Evolutionary conservation across 2,329 filamentous ascomycete genomes (phyloP), one percentile per base, ranked within the genome.

Genomic region (Tolypocladium nubicola): DNA sequence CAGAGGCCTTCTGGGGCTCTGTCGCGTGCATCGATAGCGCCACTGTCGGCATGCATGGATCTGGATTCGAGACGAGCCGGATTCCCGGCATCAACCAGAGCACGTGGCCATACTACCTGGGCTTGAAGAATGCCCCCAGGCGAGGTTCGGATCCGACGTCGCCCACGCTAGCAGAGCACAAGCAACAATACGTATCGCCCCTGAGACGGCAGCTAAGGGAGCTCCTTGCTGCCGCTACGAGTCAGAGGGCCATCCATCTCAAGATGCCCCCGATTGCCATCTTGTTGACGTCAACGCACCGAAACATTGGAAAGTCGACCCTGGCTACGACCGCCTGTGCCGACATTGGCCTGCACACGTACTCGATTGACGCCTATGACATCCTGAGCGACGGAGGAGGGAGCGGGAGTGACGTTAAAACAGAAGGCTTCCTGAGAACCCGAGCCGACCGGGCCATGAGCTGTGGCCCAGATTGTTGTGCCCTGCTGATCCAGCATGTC

Each of bases 301-400:
- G 94, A 50, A 89, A 90, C 60, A 96, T 97, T 63, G 94, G 94
- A 54, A 99, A 99, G 70, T 80, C 89, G n/a, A 88, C 86, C 3
- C 75, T 91, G 26, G 90, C 90, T 0, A 79, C 78, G 1, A 82
- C 84, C 49, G 91, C 92, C 5, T 96, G 91, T 69, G 82, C 88
- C 3, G 93, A 97, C 65, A 87, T 97, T 61, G 94, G 94, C 4
- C 78, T 97, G 19, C 94, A 99, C 69, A 88, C 86, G 0, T 97
- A 96, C 68, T 74, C 83, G 0, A 89, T 99, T 55, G 91, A 97
- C 69, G 89, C 90, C 0, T 96, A 96, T 66, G 94, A 99, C 65
- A 90, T 99, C 47, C 78, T 96, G 5, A 93, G 90, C n/a, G 93
- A 97, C 69, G 90, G 90, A 16, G 71, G 71, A 11, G 88, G 87